Evolutionary conservation across 352 stramenopile species (phyloP).

Genomic region (Paralagenidium karlingii): DNA sequence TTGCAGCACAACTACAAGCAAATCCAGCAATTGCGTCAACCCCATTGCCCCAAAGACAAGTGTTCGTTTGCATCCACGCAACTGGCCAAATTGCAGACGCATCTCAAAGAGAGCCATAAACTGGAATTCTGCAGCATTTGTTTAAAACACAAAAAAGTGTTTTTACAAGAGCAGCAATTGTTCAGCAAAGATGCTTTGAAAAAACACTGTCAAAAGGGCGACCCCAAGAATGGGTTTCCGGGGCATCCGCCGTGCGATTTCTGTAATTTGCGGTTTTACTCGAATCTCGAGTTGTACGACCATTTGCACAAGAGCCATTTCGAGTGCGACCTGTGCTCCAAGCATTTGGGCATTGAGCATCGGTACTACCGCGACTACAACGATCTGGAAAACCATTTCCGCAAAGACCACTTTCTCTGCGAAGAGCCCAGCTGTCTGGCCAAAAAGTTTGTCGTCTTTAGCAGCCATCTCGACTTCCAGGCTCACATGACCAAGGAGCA

Average conservation of each 20-base stretch:
- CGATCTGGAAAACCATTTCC: conserved; percentile 86
- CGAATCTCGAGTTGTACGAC: conserved; percentile 78
- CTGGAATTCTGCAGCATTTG: conserved; percentile 76
- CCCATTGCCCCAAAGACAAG: conserved; percentile 52
- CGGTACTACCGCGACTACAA: conserved; percentile 88
- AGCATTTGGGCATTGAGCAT: conserved; percentile 64
- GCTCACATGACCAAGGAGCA: conserved; percentile 72
- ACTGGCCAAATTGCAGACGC: conserved; percentile 47
- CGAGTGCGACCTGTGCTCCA: conserved; percentile 84
- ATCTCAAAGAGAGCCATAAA: conserved; percentile 60
- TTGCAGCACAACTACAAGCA: conserved; percentile 51
- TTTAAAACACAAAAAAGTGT: conserved; percentile 83
- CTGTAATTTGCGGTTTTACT: conserved; percentile 80
- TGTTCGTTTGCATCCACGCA: conserved; percentile 52
- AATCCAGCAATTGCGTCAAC: conserved; percentile 56
- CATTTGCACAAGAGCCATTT: conserved; percentile 88
- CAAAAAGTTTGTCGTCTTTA: conserved; percentile 87
- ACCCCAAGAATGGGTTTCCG: conserved; percentile 32
- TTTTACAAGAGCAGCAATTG: conserved; percentile 63
- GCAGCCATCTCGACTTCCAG: conserved; percentile 75
- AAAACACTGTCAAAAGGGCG: conserved; percentile 56
- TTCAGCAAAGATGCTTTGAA: conserved; percentile 73
- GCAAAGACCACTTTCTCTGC: conserved; percentile 79
- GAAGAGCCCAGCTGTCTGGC: conserved; percentile 69
- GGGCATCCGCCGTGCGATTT: conserved; percentile 85